Percentiles rank a stretch among this genome's conserved stretches.
These are phyloP conservation scores for Picochlorum sp. DNA, from an alignment of 139 green algal species.

Conservation along the genomic window DNA sequence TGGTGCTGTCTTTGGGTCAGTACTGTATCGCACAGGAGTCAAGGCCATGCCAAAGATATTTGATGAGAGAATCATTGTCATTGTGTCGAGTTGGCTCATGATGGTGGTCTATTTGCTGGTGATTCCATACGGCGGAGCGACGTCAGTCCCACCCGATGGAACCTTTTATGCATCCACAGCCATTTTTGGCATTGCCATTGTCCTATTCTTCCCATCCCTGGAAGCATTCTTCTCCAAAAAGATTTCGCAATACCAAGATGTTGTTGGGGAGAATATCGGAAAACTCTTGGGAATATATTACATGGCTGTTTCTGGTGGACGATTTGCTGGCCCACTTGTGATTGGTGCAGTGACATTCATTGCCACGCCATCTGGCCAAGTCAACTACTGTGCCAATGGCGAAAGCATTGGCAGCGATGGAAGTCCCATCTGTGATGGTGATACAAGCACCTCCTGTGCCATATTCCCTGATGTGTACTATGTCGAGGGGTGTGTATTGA, in stretches of 20 bases:
- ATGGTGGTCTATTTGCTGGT: slow-evolving; percentile 14
- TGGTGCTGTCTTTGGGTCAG: slow-evolving; percentile 2
- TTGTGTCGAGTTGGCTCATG: slow-evolving; percentile 11
- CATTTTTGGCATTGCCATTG: neutral
- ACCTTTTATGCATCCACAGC: slow-evolving; percentile 9
- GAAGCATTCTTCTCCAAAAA: slow-evolving; percentile 31
- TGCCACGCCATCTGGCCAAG: slow-evolving; percentile 15
- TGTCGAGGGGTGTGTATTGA: slow-evolving; percentile 18
- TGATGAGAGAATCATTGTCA: slow-evolving; percentile 8
- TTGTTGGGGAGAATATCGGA: slow-evolving; percentile 17
- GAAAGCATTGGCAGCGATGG: neutral
- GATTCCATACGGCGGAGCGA: slow-evolving; percentile 13
- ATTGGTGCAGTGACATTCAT: slow-evolving; percentile 13
- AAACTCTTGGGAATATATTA: slow-evolving; percentile 15
- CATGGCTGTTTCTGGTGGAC: slow-evolving; percentile 8
- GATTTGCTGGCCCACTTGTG: slow-evolving; percentile 25
- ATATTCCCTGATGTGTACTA: slow-evolving; percentile 16
- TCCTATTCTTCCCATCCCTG: neutral
- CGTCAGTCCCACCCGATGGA: neutral
- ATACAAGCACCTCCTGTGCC: neutral
- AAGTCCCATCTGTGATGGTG: neutral
- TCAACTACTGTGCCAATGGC: slow-evolving; percentile 3
- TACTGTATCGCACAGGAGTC: slow-evolving; percentile 6
- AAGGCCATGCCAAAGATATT: slow-evolving; percentile 4
- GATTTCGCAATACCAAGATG: slow-evolving; percentile 24